A percentile compares a stretch with the other conserved stretches of the same genome.
phyloP scores from a whole-genome alignment of 768 basidiomycete genomes.

The Suillus alpinus region DNA sequence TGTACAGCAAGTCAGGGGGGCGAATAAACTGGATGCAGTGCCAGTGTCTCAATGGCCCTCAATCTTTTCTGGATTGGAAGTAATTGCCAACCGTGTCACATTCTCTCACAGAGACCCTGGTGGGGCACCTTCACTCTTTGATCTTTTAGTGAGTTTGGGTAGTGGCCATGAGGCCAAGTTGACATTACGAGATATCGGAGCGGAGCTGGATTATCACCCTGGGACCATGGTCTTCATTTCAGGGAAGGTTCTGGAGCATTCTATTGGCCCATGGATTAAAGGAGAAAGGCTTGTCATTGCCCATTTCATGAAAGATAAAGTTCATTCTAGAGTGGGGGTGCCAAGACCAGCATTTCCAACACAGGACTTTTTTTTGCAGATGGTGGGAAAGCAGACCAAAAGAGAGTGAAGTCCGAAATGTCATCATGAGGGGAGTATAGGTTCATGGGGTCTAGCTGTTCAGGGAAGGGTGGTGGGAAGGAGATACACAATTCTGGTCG shows the following conservation, averaged over 20 bases:
- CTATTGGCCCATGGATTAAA: not conserved
- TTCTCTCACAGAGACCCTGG: not conserved
- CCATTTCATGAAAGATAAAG: slow-evolving; percentile 2
- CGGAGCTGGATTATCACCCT: not conserved
- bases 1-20: not conserved
- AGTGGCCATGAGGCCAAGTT: not conserved
- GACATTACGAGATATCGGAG: not conserved
- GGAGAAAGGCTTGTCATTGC: not conserved
- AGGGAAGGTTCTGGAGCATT: not conserved
- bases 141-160: slow-evolving; percentile 7
- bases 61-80: slow-evolving; percentile 2
- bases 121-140: not conserved
- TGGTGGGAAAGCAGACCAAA: not conserved
- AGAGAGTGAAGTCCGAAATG: not conserved
- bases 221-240: not conserved
- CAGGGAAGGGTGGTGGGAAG: too few species aligned
- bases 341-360: not conserved
- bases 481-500: too few species aligned
- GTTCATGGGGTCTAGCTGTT: too few species aligned
- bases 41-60: slow-evolving; percentile 4
- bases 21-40: not conserved
- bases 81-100: slow-evolving; percentile 4
- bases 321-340: not conserved
- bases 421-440: too few species aligned
- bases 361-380: not conserved